A percentile compares a stretch with the other conserved stretches of the same genome.
Conservation (phyloP, 1,139 yeast species). For the Barnettozyma hawaiiensis region DNA sequence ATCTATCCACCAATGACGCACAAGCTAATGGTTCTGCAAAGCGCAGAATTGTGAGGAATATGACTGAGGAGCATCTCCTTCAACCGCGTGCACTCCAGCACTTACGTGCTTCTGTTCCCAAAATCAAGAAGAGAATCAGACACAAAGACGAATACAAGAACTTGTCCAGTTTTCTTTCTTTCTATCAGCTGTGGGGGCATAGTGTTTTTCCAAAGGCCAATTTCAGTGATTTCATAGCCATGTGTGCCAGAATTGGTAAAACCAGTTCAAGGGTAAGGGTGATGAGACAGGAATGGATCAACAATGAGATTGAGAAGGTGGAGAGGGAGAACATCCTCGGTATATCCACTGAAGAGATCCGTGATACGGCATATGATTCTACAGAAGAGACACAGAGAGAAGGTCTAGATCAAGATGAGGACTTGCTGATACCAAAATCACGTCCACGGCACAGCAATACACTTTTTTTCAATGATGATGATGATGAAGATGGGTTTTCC, state of each 20-base stretch:
- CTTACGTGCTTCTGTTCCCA: slow-evolving; percentile 37
- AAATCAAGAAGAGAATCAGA: slow-evolving; percentile 34
- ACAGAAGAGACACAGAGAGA: background rate
- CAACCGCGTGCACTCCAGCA: slow-evolving; percentile 44
- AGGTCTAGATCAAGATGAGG: slow-evolving; percentile 1
- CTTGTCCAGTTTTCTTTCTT: slow-evolving; percentile 46
- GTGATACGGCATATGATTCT: background rate
- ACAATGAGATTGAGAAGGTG: slow-evolving; percentile 13
- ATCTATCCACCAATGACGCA: slow-evolving; percentile 7
- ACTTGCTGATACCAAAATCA: background rate
- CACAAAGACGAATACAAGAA: slow-evolving; percentile 37
- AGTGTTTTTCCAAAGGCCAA: slow-evolving; percentile 72
- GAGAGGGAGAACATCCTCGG: background rate
- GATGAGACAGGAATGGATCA: slow-evolving; percentile 15
- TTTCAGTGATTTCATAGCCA: slow-evolving; percentile 50
- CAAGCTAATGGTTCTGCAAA: background rate
- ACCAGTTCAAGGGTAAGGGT: slow-evolving; percentile 8
- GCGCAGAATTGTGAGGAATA: slow-evolving; percentile 22
- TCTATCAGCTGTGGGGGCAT: slow-evolving; percentile 85
- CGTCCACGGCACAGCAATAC: background rate
- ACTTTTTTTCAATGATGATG: slow-evolving; percentile 7
- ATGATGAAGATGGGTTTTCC: slow-evolving; percentile 3
- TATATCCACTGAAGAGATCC: background rate
- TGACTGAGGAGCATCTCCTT: slow-evolving; percentile 47
- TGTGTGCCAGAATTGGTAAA: slow-evolving; percentile 19